Conservation (phyloP, 495 filamentous ascomycete genomes). For the Tuber brumale region DNA sequence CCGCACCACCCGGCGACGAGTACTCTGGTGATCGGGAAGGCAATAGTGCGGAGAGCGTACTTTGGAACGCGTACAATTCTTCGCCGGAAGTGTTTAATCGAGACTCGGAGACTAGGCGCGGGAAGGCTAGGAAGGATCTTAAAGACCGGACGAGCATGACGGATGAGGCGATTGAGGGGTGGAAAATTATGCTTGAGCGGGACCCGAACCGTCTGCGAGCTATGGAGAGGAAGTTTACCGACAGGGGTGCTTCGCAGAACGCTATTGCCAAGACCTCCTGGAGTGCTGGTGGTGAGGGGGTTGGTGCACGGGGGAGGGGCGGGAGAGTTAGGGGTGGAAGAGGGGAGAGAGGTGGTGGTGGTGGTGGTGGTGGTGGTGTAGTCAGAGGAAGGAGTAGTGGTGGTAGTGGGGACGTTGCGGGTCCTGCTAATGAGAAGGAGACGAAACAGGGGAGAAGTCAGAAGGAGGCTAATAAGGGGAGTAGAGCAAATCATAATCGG, state of each 20-base stretch:
- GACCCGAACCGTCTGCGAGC: conserved; percentile 59
- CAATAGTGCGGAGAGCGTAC: conserved; percentile 46
- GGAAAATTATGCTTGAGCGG: conserved; percentile 73
- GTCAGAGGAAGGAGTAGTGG: conserved; percentile 51
- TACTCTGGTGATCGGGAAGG: conserved; percentile 44
- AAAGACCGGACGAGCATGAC: conserved; percentile 78
- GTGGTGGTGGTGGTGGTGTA: conserved; percentile 46
- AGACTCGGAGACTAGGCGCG: conserved; percentile 60
- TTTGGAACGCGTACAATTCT: conserved; percentile 63
- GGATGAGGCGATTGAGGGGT: conserved; percentile 91
- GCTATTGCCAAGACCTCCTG: conserved; percentile 24
- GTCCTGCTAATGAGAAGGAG: conserved; percentile 52
- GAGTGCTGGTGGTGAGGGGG: conserved; percentile 44
- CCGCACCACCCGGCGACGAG: conserved; percentile 43
- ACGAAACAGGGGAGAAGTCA: conserved; percentile 56
- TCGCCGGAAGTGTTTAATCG: conserved; percentile 60
- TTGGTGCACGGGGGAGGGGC: conserved; percentile 42
- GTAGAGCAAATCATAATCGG: conserved; percentile 59
- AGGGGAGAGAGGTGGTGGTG: conserved; percentile 39
- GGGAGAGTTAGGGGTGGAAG: conserved; percentile 28
- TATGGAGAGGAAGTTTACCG: conserved; percentile 59
- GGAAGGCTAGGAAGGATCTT: conserved; percentile 55
- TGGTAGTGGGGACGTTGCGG: conserved; percentile 47
- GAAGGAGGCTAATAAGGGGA: conserved; percentile 61
- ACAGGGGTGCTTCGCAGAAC: conserved; percentile 23